These are phyloP conservation scores for Triadica sebifera DNA, from an alignment of 345 rosid genomes.

Conservation along the genomic window DNA sequence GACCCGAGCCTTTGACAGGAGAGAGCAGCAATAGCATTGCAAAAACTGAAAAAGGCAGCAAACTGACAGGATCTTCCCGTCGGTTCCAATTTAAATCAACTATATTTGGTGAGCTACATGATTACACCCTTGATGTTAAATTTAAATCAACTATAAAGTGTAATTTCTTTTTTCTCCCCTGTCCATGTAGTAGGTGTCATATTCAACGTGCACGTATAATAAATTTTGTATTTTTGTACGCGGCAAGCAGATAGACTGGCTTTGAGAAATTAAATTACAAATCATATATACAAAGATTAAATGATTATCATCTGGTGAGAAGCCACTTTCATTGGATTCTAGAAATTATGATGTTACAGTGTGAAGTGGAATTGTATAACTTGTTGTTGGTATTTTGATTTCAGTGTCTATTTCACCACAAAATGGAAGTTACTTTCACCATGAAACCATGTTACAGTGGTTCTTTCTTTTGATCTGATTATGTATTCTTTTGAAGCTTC, in stretches of 20 bases:
- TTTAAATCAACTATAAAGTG: not conserved
- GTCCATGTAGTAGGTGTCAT: not conserved
- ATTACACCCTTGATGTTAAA: not conserved
- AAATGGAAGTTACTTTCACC: too few species aligned
- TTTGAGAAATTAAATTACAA: not conserved
- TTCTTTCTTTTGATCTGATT: too few species aligned
- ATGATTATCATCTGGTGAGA: not conserved
- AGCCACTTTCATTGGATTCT: too few species aligned
- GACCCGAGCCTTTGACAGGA: slow-evolving; percentile 46
- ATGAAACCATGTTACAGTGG: too few species aligned
- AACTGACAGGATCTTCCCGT: slow-evolving; percentile 47
- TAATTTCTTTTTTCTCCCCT: not conserved
- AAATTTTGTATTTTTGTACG: not conserved
- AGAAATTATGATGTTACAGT: too few species aligned
- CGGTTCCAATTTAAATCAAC: slow-evolving; percentile 59
- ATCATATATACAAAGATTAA: not conserved
- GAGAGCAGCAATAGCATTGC: slow-evolving; percentile 50
- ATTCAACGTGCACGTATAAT: not conserved
- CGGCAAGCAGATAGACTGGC: not conserved
- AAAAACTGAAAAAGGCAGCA: slow-evolving; percentile 37
- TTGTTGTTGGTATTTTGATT: too few species aligned
- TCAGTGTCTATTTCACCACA: too few species aligned
- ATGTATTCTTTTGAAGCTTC: too few species aligned
- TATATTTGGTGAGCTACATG: slow-evolving; percentile 58
- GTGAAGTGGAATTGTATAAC: too few species aligned